Conservation (phyloP, 805 yeast species). For the Pichia rugopelliculosa region DNA sequence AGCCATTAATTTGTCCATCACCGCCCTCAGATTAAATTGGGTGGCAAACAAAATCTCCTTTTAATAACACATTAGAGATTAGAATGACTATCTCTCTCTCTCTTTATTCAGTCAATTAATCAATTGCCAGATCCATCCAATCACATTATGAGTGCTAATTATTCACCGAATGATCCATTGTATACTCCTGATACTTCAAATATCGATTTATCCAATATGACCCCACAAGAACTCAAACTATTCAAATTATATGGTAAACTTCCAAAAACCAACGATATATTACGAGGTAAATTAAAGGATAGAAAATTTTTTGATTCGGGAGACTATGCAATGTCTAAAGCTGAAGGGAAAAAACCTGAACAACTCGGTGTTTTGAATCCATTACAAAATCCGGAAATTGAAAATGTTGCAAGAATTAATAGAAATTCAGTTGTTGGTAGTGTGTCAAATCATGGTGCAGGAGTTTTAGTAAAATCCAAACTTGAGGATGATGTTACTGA, state of each 20-base stretch:
- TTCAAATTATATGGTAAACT: conserved; percentile 78
- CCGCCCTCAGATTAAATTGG: background rate
- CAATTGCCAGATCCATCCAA: background rate
- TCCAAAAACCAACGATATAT: conserved; percentile 72
- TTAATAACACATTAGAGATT: too few species aligned
- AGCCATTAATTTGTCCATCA: too few species aligned
- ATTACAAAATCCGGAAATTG: conserved; percentile 46
- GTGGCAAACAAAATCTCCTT: too few species aligned
- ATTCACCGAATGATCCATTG: conserved; percentile 39
- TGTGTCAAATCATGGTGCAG: background rate
- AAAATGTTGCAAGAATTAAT: conserved; percentile 52
- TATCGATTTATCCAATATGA: conserved; percentile 48
- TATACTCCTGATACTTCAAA: conserved; percentile 30
- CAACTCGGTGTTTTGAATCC: conserved; percentile 28
- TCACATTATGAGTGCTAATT: conserved; percentile 1
- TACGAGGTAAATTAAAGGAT: conserved; percentile 71
- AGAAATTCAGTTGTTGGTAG: conserved; percentile 40
- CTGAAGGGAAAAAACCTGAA: conserved; percentile 34
- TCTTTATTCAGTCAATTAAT: too few species aligned
- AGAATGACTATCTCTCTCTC: too few species aligned
- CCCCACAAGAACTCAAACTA: conserved; percentile 74
- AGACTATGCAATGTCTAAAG: conserved; percentile 81
- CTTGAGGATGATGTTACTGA: conserved; percentile 34
- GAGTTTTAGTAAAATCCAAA: conserved; percentile 34
- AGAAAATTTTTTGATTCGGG: conserved; percentile 92